Base-by-base conservation (phyloP, 371 early-diverging fungal genomes). In the Choanephora cucurbitarum region DNA sequence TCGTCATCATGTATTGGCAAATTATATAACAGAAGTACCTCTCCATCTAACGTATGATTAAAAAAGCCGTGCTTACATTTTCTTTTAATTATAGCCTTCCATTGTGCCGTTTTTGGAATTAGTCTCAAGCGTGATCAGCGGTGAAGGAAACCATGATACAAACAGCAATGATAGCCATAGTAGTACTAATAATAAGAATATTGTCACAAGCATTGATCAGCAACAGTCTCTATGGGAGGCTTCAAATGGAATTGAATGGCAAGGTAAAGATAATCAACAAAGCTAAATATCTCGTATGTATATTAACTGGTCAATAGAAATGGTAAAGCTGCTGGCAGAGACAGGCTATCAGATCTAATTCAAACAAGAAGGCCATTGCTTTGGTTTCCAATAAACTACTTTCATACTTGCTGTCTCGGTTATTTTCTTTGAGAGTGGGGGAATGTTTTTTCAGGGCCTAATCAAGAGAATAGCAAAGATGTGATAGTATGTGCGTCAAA, bases 211-310 rank as follows among this genome's bases (percentile, higher is more conserved):
- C 10, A 15, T 42, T 3, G 37, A 59, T 21, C 41, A 59, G 2
- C 60, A 60, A 9, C 18, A 23, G 0, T 28, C 60, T 7, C 32
- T 70, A 32, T 66, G 66, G 70, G 60, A 60, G 8, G 66, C 70
- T 7, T 70, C 66, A 14, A 66, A 55, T 34, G 72, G 72, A 4
- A 59, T 72, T 17, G 72, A 72, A 49, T 72, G 72, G 72, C 63
- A 65, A 57, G 68, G 72, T 65, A 68, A n/a, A 49, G 18, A 41
- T 43, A 44, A 17, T n/a, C n/a, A n/a, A n/a, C n/a, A n/a, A n/a
- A n/a, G n/a, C n/a, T n/a, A n/a, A n/a, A n/a, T n/a, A n/a, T n/a
- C n/a, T n/a, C n/a, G n/a, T n/a, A n/a, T n/a, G n/a, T n/a, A 13
- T 33, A 28, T 53, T 31, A 39, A 17, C 32, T 46, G 9, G 40